Evolutionary conservation across 352 stramenopile species (phyloP), one percentile per base, ranked within the genome.

Genomic region (Pythium sukuiense): DNA sequence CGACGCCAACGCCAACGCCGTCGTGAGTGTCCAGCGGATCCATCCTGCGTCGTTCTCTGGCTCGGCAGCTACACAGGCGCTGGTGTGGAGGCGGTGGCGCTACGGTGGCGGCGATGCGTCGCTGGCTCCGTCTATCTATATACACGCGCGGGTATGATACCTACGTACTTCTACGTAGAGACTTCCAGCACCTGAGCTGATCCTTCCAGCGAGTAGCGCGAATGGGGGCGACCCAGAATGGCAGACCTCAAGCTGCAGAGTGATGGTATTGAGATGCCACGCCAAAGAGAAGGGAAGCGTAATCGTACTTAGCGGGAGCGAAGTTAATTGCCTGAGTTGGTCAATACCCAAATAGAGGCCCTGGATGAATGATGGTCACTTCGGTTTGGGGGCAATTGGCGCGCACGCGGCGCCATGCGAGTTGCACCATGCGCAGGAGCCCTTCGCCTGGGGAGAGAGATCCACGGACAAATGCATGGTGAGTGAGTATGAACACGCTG

Each of bases 381-480:
- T 58, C 12, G 6, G 41, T 55, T 27, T 41, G 5, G 20, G 39
- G n/a, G 6, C 29, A 16, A 16, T 13, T 35, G 35, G 13, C 30
- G 3, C 32, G 30, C 12, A 69, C 32, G 18, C 53, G 62, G 43
- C 61, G 55, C 43, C 41, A 57, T 4, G 62, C 62, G 24, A 69
- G 46, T 1, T 59, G 54, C 12, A 69, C 30, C 54, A 69, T 62
- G 43, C 62, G 55, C 46, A 69, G 41, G n/a, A 69, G 55, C 3
- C 62, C 62, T n/a, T 69, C 46, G 55, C 62, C 62, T 69, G 46
- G n/a, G 12, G 20, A 41, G 14, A 24, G 20, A 41, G 14, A 24
- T 49, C 16, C 13, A 50, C 29, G 13, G 27, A 41, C 14, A 37
- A 13, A 50, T 33, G n/a, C 16, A 9, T 29, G 16, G 43, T 32